Evolutionary conservation across 306 rosid species (phyloP), one percentile per base, ranked within the genome.

Genomic region (Malus sylvestris): DNA sequence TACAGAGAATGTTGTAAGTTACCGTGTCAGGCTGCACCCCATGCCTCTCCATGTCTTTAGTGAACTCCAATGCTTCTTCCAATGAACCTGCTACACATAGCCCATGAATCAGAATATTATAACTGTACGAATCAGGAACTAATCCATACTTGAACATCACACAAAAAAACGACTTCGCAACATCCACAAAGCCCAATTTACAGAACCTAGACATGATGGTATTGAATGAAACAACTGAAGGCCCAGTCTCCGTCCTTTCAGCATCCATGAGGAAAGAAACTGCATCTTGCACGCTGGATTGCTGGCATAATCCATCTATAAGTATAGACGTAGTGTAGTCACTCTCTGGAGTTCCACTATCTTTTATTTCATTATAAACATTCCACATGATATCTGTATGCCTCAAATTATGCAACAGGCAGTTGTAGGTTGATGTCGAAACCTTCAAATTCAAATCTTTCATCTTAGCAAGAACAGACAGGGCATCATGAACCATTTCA

Each of bases 71-170:
- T 20, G 88, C 91, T 82, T 87, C 85, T 16, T 87, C 83, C 87
- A 87, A 71, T 22, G 83, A 87, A 72, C 91, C 88, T 68, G 88
- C 91, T 80, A 85, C 74, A 75, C 83, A 87, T 60, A 85, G 76
- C 75, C 91, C 91, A 80, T 85, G 91, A 75, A 87, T 80, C 68
- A 87, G 86, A 78, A 87, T 85, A 78, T 87, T 87, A 69, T 82
- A 87, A 82, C 91, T 87, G 82, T 84, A 87, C 8, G 83, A 83
- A 82, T 85, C 88, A 27, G 85, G 91, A 72, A 75, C 80, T 18
- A 84, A 71, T 42, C 91, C 91, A 66, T 27, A 78, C 77, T 87
- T 87, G 84, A 84, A 75, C 85, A 87, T 80, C 83, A 80, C 69
- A 80, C 85, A 82, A 73, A 87, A 80, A 66, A 84, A 80, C 7